Percentiles rank a stretch among this genome's conserved stretches.
These are phyloP conservation scores for Quercus gilva DNA, from an alignment of 306 rosid species.

Conservation along the genomic window DNA sequence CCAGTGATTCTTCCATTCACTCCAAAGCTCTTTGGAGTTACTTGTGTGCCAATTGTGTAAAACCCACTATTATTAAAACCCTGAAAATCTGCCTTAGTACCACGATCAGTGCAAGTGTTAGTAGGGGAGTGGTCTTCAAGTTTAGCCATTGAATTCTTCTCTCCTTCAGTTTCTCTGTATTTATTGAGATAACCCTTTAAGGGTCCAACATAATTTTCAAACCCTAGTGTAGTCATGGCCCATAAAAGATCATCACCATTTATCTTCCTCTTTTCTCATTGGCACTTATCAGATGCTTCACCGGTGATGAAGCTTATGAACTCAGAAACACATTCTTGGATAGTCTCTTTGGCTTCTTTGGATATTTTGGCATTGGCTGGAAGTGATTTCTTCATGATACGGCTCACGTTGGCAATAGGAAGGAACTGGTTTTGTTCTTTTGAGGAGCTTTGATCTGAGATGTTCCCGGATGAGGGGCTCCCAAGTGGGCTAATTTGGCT, in stretches of 20 bases:
- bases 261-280: conserved; percentile 77
- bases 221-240: conserved; percentile 89
- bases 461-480: conserved; percentile 68
- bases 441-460: conserved; percentile 44
- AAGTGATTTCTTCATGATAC: conserved; percentile 80
- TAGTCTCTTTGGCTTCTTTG: conserved; percentile 80
- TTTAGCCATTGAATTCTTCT: conserved; percentile 40
- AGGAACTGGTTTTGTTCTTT: conserved; percentile 85
- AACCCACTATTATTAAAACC: conserved; percentile 43
- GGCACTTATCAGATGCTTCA: conserved; percentile 91
- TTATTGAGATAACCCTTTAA: conserved; percentile 66
- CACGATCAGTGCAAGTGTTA: conserved; percentile 9
- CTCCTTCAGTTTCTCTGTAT: conserved; percentile 75
- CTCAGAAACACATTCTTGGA: conserved; percentile 88
- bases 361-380: conserved; percentile 85
- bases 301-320: conserved; percentile 91
- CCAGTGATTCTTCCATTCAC: conserved; percentile 38
- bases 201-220: conserved; percentile 73
- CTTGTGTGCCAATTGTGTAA: conserved; percentile 45
- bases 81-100: conserved; percentile 27
- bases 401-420: conserved; percentile 84
- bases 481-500: conserved; percentile 61
- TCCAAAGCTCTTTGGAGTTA: conserved; percentile 22
- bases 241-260: conserved; percentile 88
- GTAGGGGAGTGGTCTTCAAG: conserved; percentile 41